Evolutionary conservation across 164 flowering plant genomes (phyloP), one percentile per base, ranked within the genome.

Genomic region (Berberis thunbergii): DNA sequence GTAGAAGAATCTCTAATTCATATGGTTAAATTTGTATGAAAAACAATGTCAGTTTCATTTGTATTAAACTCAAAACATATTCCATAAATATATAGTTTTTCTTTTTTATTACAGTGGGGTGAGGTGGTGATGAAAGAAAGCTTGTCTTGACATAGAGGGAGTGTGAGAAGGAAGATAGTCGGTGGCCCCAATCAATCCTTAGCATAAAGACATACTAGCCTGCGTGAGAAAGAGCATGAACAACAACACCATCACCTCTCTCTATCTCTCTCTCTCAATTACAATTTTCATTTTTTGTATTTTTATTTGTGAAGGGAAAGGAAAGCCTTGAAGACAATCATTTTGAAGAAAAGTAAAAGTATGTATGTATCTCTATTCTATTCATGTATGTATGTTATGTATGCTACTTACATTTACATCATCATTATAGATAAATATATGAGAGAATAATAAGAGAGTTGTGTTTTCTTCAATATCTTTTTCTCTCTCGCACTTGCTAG

Each of bases 121-220:
- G 48, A 26, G 58, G 26, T 41, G 68, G 62, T 61, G 73, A 65
- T 61, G 69, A 71, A 57, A 61, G 61, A 39, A 57, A 65, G 50
- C 52, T 62, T 71, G 67, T 71, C 70, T 60, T 60, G 63, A 71
- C 55, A 41, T 52, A 49, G 11, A 61, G 6, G 0, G 26, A 26
- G 26, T 26, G 26, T 26, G 26, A 26, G 26, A 59, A 45, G 59
- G 59, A 71, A 71, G 70, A 66, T 71, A 67, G 76, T 73, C 72
- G 72, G 79, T 70, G 79, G 79, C 68, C 74, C 76, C 79, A 70
- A 61, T 64, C 73, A 55, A 62, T 45, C 62, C 48, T 64, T 26
- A 67, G 61, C 63, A 52, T 63, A 64, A 67, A 71, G 75, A 75
- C 78, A 75, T 52, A 66, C 65, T 63, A 63, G 58, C 64, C 73